A percentile compares a stretch with the other conserved stretches of the same genome.
These are phyloP conservation scores for Calocera cornea DNA, from an alignment of 768 basidiomycete genomes.

Conservation along the genomic window DNA sequence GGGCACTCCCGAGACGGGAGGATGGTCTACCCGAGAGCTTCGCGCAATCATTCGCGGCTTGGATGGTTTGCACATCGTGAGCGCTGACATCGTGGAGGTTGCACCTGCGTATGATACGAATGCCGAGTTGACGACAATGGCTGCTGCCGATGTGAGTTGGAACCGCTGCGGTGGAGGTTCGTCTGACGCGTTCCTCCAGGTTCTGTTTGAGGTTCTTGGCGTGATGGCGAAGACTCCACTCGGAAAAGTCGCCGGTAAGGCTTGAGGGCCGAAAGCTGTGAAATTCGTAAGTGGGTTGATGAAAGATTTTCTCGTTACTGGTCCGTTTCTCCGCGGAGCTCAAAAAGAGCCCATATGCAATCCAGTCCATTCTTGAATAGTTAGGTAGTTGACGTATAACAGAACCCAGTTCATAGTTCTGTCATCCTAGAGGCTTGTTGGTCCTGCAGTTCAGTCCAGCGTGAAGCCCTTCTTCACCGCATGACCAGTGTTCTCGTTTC, in stretches of 20 bases:
- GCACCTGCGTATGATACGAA: constrained; percentile 17
- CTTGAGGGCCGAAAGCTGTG: background rate
- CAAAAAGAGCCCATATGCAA: background rate
- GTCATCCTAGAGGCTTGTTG: no score
- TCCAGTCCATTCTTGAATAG: background rate
- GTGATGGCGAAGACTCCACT: constrained; percentile 70
- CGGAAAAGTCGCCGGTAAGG: constrained; percentile 35
- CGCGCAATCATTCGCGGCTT: constrained; percentile 27
- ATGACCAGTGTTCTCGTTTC: no score
- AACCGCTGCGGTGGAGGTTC: background rate
- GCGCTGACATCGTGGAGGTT: constrained; percentile 25
- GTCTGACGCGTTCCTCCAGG: constrained; percentile 27
- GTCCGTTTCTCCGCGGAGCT: background rate
- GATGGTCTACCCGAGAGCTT: constrained; percentile 25
- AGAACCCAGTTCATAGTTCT: no score
- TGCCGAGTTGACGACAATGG: background rate
- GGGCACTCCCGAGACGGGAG: constrained; percentile 26
- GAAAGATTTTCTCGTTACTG: background rate
- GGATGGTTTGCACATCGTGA: constrained; percentile 26
- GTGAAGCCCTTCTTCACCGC: no score
- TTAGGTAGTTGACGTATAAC: background rate
- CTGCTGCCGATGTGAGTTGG: background rate
- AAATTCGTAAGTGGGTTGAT: background rate
- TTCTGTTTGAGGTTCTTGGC: constrained; percentile 59
- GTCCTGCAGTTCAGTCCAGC: no score